phyloP scores from a whole-genome alignment of 1,284 basidiomycete genomes.

The Cryptococcus sp. region DNA sequence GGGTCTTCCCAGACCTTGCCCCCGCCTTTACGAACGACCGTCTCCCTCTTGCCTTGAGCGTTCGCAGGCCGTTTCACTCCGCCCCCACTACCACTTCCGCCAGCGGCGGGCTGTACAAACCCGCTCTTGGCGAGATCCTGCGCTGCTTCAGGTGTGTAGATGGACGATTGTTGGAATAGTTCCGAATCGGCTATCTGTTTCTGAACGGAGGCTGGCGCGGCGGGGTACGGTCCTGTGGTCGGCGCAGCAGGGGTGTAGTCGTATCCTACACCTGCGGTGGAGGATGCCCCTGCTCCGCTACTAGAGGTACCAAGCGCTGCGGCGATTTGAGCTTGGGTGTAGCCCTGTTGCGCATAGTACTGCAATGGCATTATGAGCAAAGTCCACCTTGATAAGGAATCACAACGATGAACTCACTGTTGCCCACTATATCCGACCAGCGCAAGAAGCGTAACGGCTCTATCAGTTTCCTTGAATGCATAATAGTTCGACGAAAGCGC shows the following conservation, averaged over 20 bases:
- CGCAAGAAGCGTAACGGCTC: neutral
- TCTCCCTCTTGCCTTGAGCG: constrained; percentile 75
- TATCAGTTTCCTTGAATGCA: neutral
- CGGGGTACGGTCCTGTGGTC: constrained; percentile 1
- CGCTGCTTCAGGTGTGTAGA: constrained; percentile 29
- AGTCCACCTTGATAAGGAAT: neutral
- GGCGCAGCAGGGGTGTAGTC: neutral
- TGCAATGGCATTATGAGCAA: constrained; percentile 14
- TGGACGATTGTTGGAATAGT: constrained; percentile 32
- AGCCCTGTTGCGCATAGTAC: constrained; percentile 55
- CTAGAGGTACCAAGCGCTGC: constrained; percentile 23
- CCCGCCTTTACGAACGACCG: constrained; percentile 89
- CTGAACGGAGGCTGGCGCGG: constrained; percentile 20
- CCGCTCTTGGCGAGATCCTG: constrained; percentile 15
- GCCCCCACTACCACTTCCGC: constrained; percentile 2
- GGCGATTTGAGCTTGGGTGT: constrained; percentile 33
- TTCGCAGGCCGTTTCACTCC: constrained; percentile 10
- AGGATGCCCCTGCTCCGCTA: constrained; percentile 10
- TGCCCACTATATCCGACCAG: constrained; percentile 36
- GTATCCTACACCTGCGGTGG: constrained; percentile 9
- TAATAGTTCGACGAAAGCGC: neutral
- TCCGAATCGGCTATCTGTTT: constrained; percentile 35
- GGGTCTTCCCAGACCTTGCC: constrained; percentile 99
- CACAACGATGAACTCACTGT: constrained; percentile 29
- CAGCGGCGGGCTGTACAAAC: constrained; percentile 19